Conservation (phyloP, 805 yeast species). For the Hagleromyces aurorensis region DNA sequence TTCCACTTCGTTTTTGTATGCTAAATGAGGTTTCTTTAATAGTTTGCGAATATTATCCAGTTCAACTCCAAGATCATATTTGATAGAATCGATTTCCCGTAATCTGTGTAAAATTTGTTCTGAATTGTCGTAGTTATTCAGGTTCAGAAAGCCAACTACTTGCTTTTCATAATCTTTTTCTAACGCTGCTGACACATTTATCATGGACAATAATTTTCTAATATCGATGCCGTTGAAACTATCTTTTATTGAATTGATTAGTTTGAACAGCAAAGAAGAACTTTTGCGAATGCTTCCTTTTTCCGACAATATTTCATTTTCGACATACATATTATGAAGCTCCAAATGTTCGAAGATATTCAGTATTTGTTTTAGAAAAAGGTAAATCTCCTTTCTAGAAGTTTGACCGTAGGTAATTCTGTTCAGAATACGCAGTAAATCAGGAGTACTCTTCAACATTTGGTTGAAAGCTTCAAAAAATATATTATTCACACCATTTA, state of each 20-base stretch:
- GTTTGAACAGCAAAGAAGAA: slow-evolving; percentile 32
- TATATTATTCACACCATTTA: slow-evolving; percentile 31
- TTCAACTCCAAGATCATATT: slow-evolving; percentile 43
- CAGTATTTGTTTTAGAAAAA: slow-evolving; percentile 40
- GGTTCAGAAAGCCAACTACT: slow-evolving; percentile 37
- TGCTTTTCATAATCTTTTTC: slow-evolving; percentile 41
- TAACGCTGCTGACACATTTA: slow-evolving; percentile 45
- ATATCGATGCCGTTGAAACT: slow-evolving; percentile 30
- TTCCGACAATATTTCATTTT: slow-evolving; percentile 17
- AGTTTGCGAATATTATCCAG: slow-evolving; percentile 38
- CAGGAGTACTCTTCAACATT: slow-evolving; percentile 37
- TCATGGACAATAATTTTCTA: slow-evolving; percentile 37
- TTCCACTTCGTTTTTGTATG: slow-evolving; percentile 56
- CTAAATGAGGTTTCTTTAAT: slow-evolving; percentile 49
- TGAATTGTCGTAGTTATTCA: slow-evolving; percentile 32
- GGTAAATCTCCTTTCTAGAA: slow-evolving; percentile 51
- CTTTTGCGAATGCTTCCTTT: slow-evolving; percentile 12
- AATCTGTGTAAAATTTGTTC: slow-evolving; percentile 34
- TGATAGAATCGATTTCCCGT: slow-evolving; percentile 37
- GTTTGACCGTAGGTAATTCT: slow-evolving; percentile 53
- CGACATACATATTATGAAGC: slow-evolving; percentile 24
- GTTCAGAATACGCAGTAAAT: slow-evolving; percentile 50
- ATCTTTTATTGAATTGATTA: slow-evolving; percentile 35
- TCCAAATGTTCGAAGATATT: slow-evolving; percentile 31
- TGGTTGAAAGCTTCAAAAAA: slow-evolving; percentile 33